Evolutionary conservation across 2,329 filamentous ascomycete species (phyloP).

Genomic region (Ceratocystis alfenasii): DNA sequence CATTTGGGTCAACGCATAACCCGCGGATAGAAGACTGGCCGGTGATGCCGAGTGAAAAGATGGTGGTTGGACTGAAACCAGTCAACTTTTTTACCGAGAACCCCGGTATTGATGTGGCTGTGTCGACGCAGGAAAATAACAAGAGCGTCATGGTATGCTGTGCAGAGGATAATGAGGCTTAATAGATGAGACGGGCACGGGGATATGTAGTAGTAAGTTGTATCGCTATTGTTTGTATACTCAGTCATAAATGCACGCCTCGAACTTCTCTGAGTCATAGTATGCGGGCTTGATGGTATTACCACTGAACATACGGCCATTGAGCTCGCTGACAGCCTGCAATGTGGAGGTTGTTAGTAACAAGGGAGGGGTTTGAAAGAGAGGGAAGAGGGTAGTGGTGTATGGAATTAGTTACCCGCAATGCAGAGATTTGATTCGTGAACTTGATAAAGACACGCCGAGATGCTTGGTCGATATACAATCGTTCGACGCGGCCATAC

Average conservation of each 20-base stretch:
- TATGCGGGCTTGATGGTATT: conserved; percentile 73
- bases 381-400: neutral
- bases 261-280: conserved; percentile 73
- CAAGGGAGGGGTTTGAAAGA: neutral
- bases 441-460: conserved; percentile 85
- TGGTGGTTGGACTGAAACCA: conserved; percentile 40
- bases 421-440: conserved; percentile 67
- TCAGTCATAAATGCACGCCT: conserved; percentile 46
- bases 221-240: conserved; percentile 22
- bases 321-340: conserved; percentile 77
- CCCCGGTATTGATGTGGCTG: conserved; percentile 39
- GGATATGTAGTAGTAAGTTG: neutral
- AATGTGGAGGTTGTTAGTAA: conserved; percentile 12
- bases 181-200: neutral
- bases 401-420: conserved; percentile 54
- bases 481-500: conserved; percentile 72
- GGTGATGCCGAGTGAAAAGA: conserved; percentile 52
- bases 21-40: conserved; percentile 56
- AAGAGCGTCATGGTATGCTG: conserved; percentile 27
- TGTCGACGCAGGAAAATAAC: conserved; percentile 30
- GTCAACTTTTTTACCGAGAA: conserved; percentile 44
- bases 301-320: conserved; percentile 78
- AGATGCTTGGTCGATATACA: conserved; percentile 57
- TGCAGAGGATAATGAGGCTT: neutral
- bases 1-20: conserved; percentile 51